Evolutionary conservation across 352 stramenopile genomes (phyloP), one percentile per base, ranked within the genome.

Genomic region (Pythium apleroticum): DNA sequence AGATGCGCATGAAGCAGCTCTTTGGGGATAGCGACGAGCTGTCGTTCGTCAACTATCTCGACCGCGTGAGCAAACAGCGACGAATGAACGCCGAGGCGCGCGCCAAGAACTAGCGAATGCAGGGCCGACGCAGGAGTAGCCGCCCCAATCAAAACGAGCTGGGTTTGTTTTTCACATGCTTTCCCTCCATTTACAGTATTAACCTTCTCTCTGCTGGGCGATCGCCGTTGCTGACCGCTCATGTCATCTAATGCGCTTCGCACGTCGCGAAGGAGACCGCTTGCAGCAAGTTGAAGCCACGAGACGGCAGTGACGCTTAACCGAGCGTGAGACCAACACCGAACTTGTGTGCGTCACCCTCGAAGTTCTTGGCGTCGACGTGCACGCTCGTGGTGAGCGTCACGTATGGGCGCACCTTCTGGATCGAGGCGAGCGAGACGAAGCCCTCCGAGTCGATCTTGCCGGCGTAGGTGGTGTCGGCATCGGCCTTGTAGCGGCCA

Each of bases 281-380:
- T 22, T 10, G 5, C 43, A 19, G 45, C 52, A 60, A 53, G 59
- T 52, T 39, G 57, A 61, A 48, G 27, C 43, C 53, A 68, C 53
- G 41, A 60, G 20, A 66, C 58, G 60, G 46, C 46, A 62, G 50
- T 15, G 19, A 35, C 15, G 53, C 58, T 91, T 95, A 96, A 63
- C 88, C 88, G 41, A 96, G 74, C 31, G 86, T 93, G 72, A 96
- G 84, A 43, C 84, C 84, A 50, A 96, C 89, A 64, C 88, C 88
- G 71, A 96, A 96, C 84, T 96, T 96, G 84, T 96, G 88, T 60
- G 85, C 83, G 59, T 96, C 88, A 58, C 88, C 86, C 65, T 96
- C 86, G 61, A 96, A 95, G 82, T 96, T 95, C 88, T 96, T 96
- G 61, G 86, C 88, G 68, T 96, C 88, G 43, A 96, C 88, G 76